phyloP scores from a whole-genome alignment of 352 stramenopile genomes.

The Phytopythium litorale region DNA sequence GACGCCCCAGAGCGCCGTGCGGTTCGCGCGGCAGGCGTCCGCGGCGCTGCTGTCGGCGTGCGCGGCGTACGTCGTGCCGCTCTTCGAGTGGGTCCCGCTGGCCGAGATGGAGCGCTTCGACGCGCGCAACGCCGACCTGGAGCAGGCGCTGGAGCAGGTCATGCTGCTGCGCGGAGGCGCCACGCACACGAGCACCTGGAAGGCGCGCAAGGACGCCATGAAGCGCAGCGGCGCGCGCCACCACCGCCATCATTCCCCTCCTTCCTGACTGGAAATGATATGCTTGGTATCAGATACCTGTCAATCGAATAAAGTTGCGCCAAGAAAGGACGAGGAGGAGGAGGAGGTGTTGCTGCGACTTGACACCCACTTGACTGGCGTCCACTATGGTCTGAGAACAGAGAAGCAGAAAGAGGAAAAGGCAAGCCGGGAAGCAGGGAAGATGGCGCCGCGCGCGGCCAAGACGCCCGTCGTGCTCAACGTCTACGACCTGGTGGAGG shows the following conservation, averaged over 20 bases:
- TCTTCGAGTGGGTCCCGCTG: slow-evolving; percentile 77
- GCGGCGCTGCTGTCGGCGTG: slow-evolving; percentile 36
- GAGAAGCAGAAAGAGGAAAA: background rate
- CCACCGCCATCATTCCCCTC: background rate
- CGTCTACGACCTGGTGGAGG: slow-evolving; percentile 91
- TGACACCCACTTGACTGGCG: background rate
- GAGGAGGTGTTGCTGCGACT: background rate
- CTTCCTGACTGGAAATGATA: background rate
- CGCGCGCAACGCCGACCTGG: slow-evolving; percentile 47
- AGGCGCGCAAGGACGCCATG: slow-evolving; percentile 59
- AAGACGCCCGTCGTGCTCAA: slow-evolving; percentile 86
- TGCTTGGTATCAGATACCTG: too few relatives aligned
- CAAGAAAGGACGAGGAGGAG: background rate
- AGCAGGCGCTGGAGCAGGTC: slow-evolving; percentile 58
- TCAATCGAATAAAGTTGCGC: background rate
- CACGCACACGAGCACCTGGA: slow-evolving; percentile 51
- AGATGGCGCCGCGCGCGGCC: slow-evolving; percentile 35
- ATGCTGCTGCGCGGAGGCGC: slow-evolving; percentile 21
- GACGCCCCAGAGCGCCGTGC: slow-evolving; percentile 70
- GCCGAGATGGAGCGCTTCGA: slow-evolving; percentile 73
- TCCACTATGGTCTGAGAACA: slow-evolving; percentile 3
- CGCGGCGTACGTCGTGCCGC: slow-evolving; percentile 58
- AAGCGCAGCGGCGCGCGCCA: slow-evolving; percentile 36
- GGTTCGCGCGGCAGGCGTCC: slow-evolving; percentile 60
- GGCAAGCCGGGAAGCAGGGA: background rate